A percentile compares a stretch with the other conserved stretches of the same genome.
These are phyloP conservation scores for Kodamaea nitidulidarum DNA, from an alignment of 805 yeast species.

Conservation along the genomic window DNA sequence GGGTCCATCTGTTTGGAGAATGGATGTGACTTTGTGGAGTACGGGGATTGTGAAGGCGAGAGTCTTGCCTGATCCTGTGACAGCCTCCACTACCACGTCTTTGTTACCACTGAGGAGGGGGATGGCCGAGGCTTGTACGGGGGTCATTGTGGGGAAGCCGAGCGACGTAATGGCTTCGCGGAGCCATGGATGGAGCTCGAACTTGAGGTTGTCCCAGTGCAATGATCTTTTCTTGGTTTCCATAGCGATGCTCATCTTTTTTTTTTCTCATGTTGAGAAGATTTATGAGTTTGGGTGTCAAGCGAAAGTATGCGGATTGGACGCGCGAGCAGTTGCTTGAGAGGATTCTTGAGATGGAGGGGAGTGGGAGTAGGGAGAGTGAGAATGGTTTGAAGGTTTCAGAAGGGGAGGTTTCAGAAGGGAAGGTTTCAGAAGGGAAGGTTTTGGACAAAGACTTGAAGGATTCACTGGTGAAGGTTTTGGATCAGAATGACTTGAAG, in stretches of 20 bases:
- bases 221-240: constrained; percentile 39
- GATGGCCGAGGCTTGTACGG: constrained; percentile 93
- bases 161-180: constrained; percentile 63
- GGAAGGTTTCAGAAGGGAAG: too few relatives aligned
- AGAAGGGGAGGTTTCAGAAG: too few relatives aligned
- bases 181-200: constrained; percentile 65
- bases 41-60: constrained; percentile 84
- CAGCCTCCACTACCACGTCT: constrained; percentile 96
- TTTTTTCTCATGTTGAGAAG: constrained; percentile 7
- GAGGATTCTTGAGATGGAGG: constrained; percentile 55
- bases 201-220: constrained; percentile 56
- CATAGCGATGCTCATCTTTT: constrained; percentile 12
- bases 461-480: too few relatives aligned
- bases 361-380: not conserved
- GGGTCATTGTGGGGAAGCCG: constrained; percentile 84
- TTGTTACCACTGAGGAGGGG: constrained; percentile 81
- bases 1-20: constrained; percentile 24
- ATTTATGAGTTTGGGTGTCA: constrained; percentile 3
- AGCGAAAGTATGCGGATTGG: constrained; percentile 53
- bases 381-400: too few relatives aligned
- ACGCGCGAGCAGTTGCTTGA: constrained; percentile 59
- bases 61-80: constrained; percentile 98
- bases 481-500: too few relatives aligned
- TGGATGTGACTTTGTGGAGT: constrained; percentile 54
- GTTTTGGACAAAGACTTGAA: too few relatives aligned